Conservation (phyloP, 2,329 filamentous ascomycete genomes). For the Aschersonia sp. region DNA sequence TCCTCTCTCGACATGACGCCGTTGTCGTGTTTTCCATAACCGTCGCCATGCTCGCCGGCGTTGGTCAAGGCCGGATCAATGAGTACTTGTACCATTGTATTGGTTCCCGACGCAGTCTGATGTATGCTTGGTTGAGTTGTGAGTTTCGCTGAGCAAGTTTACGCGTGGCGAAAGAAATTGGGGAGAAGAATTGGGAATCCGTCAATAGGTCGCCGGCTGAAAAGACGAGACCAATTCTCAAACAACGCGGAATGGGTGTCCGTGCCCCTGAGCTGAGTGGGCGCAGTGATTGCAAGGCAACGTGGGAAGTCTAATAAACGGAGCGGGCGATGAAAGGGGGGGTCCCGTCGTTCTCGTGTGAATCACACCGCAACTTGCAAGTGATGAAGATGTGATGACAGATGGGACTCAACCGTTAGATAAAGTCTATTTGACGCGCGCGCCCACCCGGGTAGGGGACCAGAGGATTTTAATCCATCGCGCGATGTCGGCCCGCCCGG, state of each 20-base stretch:
- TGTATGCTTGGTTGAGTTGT: neutral
- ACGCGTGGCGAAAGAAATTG: neutral
- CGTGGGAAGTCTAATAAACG: neutral
- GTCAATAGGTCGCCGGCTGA: neutral
- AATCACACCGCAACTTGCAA: neutral
- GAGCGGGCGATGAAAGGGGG: neutral
- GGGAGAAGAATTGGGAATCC: neutral
- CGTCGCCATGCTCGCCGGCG: slow-evolving; percentile 9
- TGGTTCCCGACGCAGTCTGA: neutral
- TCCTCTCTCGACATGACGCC: slow-evolving; percentile 24
- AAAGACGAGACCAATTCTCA: neutral
- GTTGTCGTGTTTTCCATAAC: slow-evolving; percentile 6
- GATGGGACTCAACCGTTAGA: no score
- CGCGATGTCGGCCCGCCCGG: neutral
- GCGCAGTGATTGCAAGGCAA: neutral
- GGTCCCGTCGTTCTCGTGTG: neutral
- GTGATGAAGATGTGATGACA: neutral
- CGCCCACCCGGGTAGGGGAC: neutral
- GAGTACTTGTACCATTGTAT: slow-evolving; percentile 18
- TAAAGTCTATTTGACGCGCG: no score
- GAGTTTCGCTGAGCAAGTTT: neutral
- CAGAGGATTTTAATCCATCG: neutral
- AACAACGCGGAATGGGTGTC: neutral
- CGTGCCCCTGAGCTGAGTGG: neutral
- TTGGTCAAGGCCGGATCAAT: slow-evolving; percentile 12